Conservation (phyloP, 805 yeast genomes). For the Yamadazyma nakazawae region DNA sequence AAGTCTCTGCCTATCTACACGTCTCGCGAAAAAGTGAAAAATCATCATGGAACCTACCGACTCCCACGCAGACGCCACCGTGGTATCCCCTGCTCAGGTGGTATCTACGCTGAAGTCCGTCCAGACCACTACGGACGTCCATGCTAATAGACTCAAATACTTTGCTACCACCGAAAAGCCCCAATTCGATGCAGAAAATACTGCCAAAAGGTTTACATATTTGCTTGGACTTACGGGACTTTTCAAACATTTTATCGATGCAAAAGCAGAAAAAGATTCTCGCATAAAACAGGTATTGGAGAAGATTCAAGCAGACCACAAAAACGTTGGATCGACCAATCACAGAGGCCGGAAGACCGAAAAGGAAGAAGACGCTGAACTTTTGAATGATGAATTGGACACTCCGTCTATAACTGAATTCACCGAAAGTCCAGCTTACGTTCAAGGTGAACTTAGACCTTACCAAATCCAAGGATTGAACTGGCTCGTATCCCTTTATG, state of each 20-base stretch:
- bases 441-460: conserved; percentile 61
- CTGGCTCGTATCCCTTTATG: conserved; percentile 69
- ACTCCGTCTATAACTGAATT: conserved; percentile 42
- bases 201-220: conserved; percentile 65
- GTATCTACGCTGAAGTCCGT: neutral
- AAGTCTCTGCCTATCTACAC: neutral
- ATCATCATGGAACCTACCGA: neutral
- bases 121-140: conserved; percentile 5
- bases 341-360: conserved; percentile 80
- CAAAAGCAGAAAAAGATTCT: conserved; percentile 61
- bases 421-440: conserved; percentile 48
- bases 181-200: conserved; percentile 52
- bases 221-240: conserved; percentile 61
- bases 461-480: conserved; percentile 80
- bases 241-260: conserved; percentile 65
- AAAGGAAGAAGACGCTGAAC: conserved; percentile 92
- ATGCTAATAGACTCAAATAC: conserved; percentile 21
- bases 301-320: conserved; percentile 18
- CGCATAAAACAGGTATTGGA: conserved; percentile 51
- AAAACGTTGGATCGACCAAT: conserved; percentile 19
- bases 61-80: neutral
- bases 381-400: conserved; percentile 75
- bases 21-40: conserved; percentile 2
- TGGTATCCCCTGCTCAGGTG: neutral
- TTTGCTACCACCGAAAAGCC: conserved; percentile 33